Evolutionary conservation across 352 stramenopile genomes (phyloP).

Genomic region (Phytophthora quininea): DNA sequence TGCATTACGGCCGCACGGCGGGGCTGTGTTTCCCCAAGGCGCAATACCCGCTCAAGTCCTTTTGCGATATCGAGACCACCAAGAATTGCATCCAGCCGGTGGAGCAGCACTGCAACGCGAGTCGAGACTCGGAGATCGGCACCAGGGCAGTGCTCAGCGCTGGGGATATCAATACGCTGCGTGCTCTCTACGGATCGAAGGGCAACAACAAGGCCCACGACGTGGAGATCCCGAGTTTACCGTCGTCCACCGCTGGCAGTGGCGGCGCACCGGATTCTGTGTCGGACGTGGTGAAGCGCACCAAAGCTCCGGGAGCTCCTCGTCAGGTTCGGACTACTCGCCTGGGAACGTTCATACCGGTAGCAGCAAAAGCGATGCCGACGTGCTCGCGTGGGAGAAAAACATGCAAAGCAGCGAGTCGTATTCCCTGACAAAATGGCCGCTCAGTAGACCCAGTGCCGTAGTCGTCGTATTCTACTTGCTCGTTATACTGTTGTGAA

Average conservation of each 20-base stretch:
- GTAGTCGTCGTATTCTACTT: no score
- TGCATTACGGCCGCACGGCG: conserved; percentile 73
- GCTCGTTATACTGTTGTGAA: no score
- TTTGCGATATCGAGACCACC: conserved; percentile 69
- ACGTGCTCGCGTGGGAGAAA: no score
- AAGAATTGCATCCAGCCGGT: conserved; percentile 75
- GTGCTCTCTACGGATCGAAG: conserved; percentile 59
- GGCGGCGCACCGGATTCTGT: conserved; percentile 19
- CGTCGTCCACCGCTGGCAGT: conserved; percentile 19
- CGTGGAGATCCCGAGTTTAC: conserved; percentile 39
- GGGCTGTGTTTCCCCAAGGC: conserved; percentile 77
- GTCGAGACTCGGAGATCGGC: conserved; percentile 64
- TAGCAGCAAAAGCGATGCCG: no score
- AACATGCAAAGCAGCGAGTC: no score
- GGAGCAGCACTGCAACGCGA: conserved; percentile 74
- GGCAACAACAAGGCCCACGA: conserved; percentile 33
- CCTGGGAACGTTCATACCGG: no score
- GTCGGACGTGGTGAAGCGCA: conserved; percentile 27
- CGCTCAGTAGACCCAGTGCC: no score
- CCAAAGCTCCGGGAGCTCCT: conserved; percentile 5
- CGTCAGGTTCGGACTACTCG: background rate
- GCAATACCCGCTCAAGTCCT: conserved; percentile 62
- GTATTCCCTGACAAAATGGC: no score
- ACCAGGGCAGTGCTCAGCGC: conserved; percentile 57
- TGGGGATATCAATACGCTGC: conserved; percentile 70